Evolutionary conservation across 371 early-diverging fungal genomes (phyloP), one percentile per base, ranked within the genome.

Genomic region (Mortierella sp.): DNA sequence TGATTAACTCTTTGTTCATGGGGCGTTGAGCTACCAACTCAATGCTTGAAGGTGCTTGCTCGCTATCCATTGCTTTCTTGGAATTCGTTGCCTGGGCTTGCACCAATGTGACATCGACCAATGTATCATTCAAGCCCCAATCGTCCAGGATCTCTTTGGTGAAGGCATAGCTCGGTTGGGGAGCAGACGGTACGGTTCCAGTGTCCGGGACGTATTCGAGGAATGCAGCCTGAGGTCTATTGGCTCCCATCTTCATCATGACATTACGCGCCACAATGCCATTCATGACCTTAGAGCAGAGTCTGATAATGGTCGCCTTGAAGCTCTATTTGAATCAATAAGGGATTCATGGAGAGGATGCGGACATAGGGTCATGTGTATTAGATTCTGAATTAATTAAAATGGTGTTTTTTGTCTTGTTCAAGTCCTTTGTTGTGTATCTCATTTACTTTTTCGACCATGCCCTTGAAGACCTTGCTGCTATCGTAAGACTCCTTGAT

Each of bases 211-310:
- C 63, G 31, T 63, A 63, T 16, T 63, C 6, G 34, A 63, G 63
- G 31, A 63, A 63, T 7, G 63, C 63, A 11, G 19, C 63, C 14
- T 34, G 63, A 0, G 63, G 63, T 6, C 63, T 63, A 31, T 63
- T 63, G 16, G 63, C 14, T 6, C 31, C 31, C 63, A 63, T 63
- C 31, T 63, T 63, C 63, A 63, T 63, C 63, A 63, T 63, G 31
- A 31, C 34, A 6, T 31, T 63, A 16, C 63, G 63, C 14, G 63
- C 63, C 63, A 63, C 63, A 19, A 19, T 11, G 10, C 34, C 63
- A 16, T 19, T 31, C 63, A 63, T 16, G 28, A 16, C 16, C 19
- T 63, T 63, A 19, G 63, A 28, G 19, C 31, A 63, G 7, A 63
- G 63, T 31, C 63, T 13, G 26, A 63, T 31, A 31, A 63, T 63